These are phyloP conservation scores for Candida nanaspora DNA, from an alignment of 805 yeast species.

Conservation along the genomic window DNA sequence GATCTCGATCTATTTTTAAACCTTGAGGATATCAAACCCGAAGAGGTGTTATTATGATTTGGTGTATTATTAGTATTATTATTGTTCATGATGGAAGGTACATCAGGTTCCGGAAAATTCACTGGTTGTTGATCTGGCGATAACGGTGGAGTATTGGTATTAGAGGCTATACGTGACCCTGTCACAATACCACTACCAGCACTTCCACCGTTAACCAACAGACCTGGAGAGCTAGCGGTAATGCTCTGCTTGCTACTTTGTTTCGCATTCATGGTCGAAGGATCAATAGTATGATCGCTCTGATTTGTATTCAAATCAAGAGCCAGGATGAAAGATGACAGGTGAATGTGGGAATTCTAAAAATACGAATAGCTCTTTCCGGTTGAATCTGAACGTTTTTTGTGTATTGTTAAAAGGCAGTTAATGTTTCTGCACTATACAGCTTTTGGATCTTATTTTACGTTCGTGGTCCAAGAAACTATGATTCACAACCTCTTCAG, in stretches of 20 bases:
- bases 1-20: constrained; percentile 31
- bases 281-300: too few relatives aligned
- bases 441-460: too few relatives aligned
- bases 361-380: too few relatives aligned
- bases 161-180: too few relatives aligned
- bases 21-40: constrained; percentile 6
- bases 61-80: background rate
- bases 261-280: background rate
- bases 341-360: too few relatives aligned
- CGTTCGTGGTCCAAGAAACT: too few relatives aligned
- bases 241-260: background rate
- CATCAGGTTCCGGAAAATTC: background rate
- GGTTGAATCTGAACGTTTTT: too few relatives aligned
- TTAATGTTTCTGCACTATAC: too few relatives aligned
- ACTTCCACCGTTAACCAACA: background rate
- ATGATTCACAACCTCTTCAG: too few relatives aligned
- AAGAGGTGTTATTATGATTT: constrained; percentile 2
- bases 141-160: constrained; percentile 4
- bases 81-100: background rate
- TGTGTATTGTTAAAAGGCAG: too few relatives aligned
- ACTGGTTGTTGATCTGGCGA: constrained; percentile 8
- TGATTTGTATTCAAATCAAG: too few relatives aligned
- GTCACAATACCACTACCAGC: background rate
- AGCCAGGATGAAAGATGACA: too few relatives aligned
- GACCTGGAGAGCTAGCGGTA: background rate